Base-by-base conservation (phyloP, 805 yeast species). In the Candida hispaniensis region DNA sequence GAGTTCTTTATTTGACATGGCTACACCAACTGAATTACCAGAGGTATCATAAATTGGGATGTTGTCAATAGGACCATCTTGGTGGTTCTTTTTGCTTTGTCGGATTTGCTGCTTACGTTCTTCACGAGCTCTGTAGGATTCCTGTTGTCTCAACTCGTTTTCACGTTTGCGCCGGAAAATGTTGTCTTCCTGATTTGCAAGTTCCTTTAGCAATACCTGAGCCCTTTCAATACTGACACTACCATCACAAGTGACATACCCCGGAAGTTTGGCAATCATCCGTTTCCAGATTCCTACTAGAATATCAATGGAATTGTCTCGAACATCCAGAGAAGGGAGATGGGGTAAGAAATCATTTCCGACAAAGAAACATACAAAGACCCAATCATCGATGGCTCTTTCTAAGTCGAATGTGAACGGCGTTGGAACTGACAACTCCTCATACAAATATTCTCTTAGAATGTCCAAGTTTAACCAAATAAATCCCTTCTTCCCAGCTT, bases 301-400 rank as follows among this genome's bases (percentile, higher is more conserved):
- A 14, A 71, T 63, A 51, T 88, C 95, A 49, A 91, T 79, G 47
- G 95, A 86, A 50, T 82, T 81, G 56, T 91, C 97, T 47, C 98
- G 73, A 26, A 91, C 96, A 50, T 88, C 95, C 38, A 91, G 67
- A 18, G 93, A 75, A 4, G 99, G 97, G 46, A 91, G 62, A 59
- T 88, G 97, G 1, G 99, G 99, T 49, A 91, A 63, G 67, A 91
- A 91, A 72, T 91, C 99, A 54, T 91, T 91, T 58, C 99, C 99
- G 44, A 88, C 93, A 53, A 91, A 91, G 63, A 91, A 91, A 68
- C 97, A 88, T 86, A 91, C 79, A 47, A 91, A 91, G 10, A 91
- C 83, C 98, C 98, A 91, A 59, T 91, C 99, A 54, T 91, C 99
- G 42, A 91, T 77, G 2, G 97, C 96, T 41, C 98, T 67, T 59